Conservation (phyloP, 192 early-diverging fungal genomes). For the Phycomyces nitens region DNA sequence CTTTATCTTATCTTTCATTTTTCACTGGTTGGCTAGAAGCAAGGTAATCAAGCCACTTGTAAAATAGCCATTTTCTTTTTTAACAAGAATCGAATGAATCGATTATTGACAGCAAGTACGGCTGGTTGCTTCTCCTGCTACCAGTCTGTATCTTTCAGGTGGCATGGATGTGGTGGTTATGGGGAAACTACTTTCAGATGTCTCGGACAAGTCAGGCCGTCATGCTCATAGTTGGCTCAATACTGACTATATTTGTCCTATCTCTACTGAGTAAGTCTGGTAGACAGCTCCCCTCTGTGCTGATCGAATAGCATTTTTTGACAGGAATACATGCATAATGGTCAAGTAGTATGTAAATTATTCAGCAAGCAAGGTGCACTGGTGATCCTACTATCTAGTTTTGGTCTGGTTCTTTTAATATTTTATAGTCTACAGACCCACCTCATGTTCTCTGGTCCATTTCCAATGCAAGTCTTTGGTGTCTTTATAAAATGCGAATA, state of each 20-base stretch:
- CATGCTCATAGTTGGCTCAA: background rate
- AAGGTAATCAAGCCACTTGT: background rate
- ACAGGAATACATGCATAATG: background rate
- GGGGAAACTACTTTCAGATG: constrained; percentile 14
- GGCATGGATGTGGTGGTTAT: background rate
- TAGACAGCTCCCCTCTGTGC: background rate
- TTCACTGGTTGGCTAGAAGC: constrained; percentile 8
- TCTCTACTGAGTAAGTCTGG: constrained; percentile 6
- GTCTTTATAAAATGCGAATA: background rate
- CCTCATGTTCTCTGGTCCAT: constrained; percentile 1
- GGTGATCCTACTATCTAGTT: constrained; percentile 2
- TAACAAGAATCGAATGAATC: background rate
- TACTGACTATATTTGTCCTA: constrained; percentile 7
- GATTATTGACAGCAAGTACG: constrained; percentile 6
- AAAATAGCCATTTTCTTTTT: background rate
- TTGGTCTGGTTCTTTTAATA: background rate
- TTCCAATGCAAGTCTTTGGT: constrained; percentile 7
- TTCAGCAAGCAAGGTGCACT: constrained; percentile 7
- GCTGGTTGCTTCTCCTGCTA: constrained; percentile 10
- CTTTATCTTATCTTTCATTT: background rate
- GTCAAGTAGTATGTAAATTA: constrained; percentile 7
- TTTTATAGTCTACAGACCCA: constrained; percentile 11
- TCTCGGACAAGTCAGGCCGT: constrained; percentile 3
- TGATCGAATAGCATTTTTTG: too few species aligned
- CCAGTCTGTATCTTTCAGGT: constrained; percentile 2